These are phyloP conservation scores for Taiozyma sp. DNA, from an alignment of 1,139 yeast genomes.

Conservation along the genomic window DNA sequence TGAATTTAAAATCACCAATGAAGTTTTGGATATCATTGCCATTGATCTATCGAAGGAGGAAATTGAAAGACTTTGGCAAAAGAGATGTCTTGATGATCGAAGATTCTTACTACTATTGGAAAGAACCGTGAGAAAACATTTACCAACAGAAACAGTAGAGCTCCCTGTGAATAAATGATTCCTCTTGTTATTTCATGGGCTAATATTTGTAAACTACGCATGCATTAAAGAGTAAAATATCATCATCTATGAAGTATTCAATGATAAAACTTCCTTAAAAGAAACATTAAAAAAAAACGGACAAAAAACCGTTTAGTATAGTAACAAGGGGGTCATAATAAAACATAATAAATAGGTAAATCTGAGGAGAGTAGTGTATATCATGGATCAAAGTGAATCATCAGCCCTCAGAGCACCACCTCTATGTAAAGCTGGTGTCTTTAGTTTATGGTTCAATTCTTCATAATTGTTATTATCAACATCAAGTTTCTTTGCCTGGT, in stretches of 20 bases:
- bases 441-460: constrained; percentile 20
- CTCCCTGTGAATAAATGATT: not conserved
- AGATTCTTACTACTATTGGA: not conserved
- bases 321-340: not conserved
- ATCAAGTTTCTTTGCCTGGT: constrained; percentile 25
- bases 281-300: not conserved
- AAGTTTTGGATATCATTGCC: not conserved
- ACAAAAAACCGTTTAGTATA: too few species aligned
- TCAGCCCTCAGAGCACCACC: constrained; percentile 18
- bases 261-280: not conserved
- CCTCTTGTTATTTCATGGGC: too few species aligned
- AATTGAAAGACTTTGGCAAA: not conserved
- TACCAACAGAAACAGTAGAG: not conserved
- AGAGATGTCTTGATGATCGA: not conserved
- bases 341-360: not conserved
- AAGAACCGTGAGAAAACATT: not conserved
- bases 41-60: not conserved
- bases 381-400: not conserved
- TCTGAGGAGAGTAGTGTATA: not conserved
- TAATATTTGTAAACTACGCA: not conserved
- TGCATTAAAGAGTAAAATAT: not conserved
- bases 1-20: not conserved
- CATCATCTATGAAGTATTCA: not conserved
- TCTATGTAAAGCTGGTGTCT: constrained; percentile 25
- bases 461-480: constrained; percentile 19